Evolutionary conservation across 1,284 basidiomycete genomes (phyloP), one percentile per base, ranked within the genome.

Genomic region (Porogramme epimiltina): DNA sequence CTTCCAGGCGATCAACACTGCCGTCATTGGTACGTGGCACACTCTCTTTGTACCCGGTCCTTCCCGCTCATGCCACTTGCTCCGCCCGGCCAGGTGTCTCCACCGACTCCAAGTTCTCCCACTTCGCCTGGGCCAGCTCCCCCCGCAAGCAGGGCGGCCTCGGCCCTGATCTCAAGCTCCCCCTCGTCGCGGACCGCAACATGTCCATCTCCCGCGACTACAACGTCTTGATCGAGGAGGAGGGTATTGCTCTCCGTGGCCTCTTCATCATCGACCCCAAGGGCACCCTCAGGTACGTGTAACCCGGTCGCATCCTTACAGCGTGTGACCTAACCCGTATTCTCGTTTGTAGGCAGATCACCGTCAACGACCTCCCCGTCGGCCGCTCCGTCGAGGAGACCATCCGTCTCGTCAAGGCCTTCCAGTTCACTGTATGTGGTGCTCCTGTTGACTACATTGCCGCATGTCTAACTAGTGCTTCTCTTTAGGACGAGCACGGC

Each of bases 321-420:
- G 19, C 11, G 19, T 36, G 6, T 9, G 20, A 1, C 25, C 22
- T 36, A 18, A 18, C 22, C 31, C 9, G 9, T 20, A n/a, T 23
- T 26, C 33, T 16, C 26, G 25, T 13, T 37, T 47, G 18, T 42
- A 86, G 88, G 58, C 90, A 92, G 76, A 88, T 90, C 61, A 92
- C 90, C 41, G 76, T 95, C 60, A 95, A 95, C 69, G 93, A 95
- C 70, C 80, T 94, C 48, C 91, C 93, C 28, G 93, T 95, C 52
- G 93, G 93, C 34, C 89, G 93, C 55, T 93, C 90, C 4, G 93
- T 95, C 54, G 92, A 93, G 45, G 93, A 95, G 76, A 93, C 92
- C 6, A 68, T 94, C 58, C 88, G 93, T 55, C 83, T 95, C 52
- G 75, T 95, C 73, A 87, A 95, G 73, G 93, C 93, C 13, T 94